Evolutionary conservation across 495 filamentous ascomycete species (phyloP).

Genomic region (Clavariopsis aquatica): DNA sequence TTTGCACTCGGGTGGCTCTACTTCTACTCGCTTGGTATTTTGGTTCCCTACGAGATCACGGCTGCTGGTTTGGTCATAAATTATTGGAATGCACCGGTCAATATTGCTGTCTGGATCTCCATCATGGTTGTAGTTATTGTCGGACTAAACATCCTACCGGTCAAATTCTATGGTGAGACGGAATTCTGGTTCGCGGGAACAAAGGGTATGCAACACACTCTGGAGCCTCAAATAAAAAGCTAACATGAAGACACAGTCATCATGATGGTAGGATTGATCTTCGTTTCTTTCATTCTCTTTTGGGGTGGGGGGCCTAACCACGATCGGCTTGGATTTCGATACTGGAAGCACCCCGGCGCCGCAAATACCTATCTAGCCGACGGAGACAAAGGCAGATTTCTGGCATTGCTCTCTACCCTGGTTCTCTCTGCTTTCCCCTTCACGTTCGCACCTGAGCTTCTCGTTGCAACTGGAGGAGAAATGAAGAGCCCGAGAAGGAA

Average conservation of each 20-base stretch:
- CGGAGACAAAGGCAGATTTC: constrained; percentile 53
- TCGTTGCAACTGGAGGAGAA: constrained; percentile 56
- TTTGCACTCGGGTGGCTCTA: constrained; percentile 52
- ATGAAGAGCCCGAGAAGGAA: constrained; percentile 50
- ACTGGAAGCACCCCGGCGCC: constrained; percentile 45
- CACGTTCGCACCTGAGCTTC: constrained; percentile 58
- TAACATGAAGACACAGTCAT: constrained; percentile 59
- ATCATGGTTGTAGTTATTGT: constrained; percentile 49
- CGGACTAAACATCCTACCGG: constrained; percentile 40
- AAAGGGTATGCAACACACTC: too few species aligned
- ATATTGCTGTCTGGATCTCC: constrained; percentile 62
- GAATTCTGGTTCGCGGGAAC: constrained; percentile 59
- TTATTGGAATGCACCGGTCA: constrained; percentile 59
- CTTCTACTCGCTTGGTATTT: constrained; percentile 45
- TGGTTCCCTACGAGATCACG: constrained; percentile 45
- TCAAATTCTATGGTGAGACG: constrained; percentile 57
- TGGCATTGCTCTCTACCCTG: constrained; percentile 46
- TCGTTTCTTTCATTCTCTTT: constrained; percentile 68
- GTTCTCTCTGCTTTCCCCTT: constrained; percentile 58
- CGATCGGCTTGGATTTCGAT: constrained; percentile 47
- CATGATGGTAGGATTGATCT: constrained; percentile 64
- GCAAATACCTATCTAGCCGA: constrained; percentile 49
- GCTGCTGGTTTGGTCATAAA: constrained; percentile 50
- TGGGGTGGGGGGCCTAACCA: constrained; percentile 61
- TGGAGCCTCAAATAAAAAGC: background rate